phyloP scores from a whole-genome alignment of 2,329 filamentous ascomycete genomes.

The Xylaria sp. region DNA sequence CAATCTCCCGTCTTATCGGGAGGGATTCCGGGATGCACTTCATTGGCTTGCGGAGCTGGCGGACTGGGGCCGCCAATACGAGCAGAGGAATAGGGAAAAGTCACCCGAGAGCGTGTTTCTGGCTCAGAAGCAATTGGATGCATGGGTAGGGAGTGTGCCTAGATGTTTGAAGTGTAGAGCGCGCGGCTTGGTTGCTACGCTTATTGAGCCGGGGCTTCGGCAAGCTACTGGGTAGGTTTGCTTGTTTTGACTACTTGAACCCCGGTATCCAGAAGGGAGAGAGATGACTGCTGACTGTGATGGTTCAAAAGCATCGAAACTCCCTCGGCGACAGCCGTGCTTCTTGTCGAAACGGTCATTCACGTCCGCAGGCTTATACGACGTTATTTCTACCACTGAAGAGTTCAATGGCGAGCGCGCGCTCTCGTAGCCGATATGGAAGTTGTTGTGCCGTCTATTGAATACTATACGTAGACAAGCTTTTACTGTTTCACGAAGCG shows the following conservation, averaged over 20 bases:
- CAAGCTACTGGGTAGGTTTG: conserved; percentile 29
- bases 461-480: conserved; percentile 37
- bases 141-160: conserved; percentile 8
- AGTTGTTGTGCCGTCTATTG: not conserved
- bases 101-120: conserved; percentile 22
- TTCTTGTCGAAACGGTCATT: conserved; percentile 15
- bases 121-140: conserved; percentile 20
- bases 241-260: not conserved
- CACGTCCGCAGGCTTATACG: conserved; percentile 21
- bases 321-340: conserved; percentile 4
- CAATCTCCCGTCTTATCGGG: not conserved
- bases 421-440: not conserved
- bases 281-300: not conserved
- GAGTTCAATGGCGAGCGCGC: conserved; percentile 9
- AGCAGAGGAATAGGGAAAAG: conserved; percentile 4
- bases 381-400: not conserved
- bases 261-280: not conserved
- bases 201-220: conserved; percentile 26
- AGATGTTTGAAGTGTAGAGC: not conserved
- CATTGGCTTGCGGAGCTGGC: conserved; percentile 35
- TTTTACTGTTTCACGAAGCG: conserved; percentile 41
- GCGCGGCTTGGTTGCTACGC: conserved; percentile 13
- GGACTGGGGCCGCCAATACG: conserved; percentile 28
- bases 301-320: conserved; percentile 16
- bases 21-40: conserved; percentile 23